Conservation (phyloP, 2,329 filamentous ascomycete species). For the Fusarium torulosum region DNA sequence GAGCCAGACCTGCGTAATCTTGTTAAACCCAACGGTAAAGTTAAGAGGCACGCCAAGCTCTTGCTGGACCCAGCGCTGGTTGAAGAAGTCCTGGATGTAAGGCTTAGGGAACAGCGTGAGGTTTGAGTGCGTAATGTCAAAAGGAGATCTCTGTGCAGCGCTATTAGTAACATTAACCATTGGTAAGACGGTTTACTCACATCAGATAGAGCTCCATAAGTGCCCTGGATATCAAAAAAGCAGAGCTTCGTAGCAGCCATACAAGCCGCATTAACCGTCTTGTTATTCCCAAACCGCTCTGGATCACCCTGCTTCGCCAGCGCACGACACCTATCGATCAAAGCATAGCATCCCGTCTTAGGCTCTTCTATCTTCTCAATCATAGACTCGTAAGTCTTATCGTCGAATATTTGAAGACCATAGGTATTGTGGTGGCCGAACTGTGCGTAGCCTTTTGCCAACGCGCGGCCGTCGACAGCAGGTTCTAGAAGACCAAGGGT, state of each 20-base stretch:
- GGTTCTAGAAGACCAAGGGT: constrained; percentile 77
- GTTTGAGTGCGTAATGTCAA: constrained; percentile 69
- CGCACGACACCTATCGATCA: constrained; percentile 63
- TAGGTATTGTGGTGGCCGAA: constrained; percentile 75
- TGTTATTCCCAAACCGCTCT: constrained; percentile 54
- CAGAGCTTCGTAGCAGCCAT: constrained; percentile 58
- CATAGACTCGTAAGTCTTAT: constrained; percentile 51
- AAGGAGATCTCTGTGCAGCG: constrained; percentile 63
- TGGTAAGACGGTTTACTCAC: neutral
- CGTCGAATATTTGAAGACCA: constrained; percentile 66
- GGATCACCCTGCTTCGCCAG: constrained; percentile 52
- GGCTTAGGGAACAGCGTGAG: constrained; percentile 70
- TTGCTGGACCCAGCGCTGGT: constrained; percentile 66
- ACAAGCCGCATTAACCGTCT: constrained; percentile 60
- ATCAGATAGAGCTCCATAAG: constrained; percentile 9
- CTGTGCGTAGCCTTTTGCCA: constrained; percentile 65
- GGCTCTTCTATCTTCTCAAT: constrained; percentile 27
- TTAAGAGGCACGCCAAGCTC: constrained; percentile 72
- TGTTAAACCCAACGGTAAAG: constrained; percentile 58
- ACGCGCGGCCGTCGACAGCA: constrained; percentile 71
- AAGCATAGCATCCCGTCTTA: constrained; percentile 62
- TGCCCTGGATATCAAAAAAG: constrained; percentile 27
- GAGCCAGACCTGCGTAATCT: constrained; percentile 63
- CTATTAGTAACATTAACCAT: neutral
- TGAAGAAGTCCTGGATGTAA: constrained; percentile 73